Conservation (phyloP, 352 stramenopile species). For the Globisporangium barbulae region DNA sequence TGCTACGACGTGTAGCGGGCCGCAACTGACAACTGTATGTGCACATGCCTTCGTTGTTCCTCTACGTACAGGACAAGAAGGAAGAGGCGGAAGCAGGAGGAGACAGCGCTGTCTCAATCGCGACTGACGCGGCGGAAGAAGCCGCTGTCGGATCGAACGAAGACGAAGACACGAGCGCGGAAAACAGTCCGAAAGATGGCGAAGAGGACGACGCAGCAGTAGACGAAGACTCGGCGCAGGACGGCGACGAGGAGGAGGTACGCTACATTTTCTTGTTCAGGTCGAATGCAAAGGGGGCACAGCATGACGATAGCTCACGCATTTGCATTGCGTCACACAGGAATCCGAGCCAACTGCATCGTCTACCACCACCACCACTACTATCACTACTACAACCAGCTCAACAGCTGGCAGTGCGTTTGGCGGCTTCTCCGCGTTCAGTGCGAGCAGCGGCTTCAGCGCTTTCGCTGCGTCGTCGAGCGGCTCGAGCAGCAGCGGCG, state of each 20-base stretch:
- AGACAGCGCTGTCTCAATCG: not conserved
- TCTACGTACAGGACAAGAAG: conserved; percentile 10
- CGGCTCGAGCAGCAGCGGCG: conserved; percentile 26
- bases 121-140: not conserved
- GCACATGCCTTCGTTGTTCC: not conserved
- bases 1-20: conserved; percentile 27
- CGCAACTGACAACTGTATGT: not conserved
- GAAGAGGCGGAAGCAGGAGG: conserved; percentile 1
- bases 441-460: conserved; percentile 42
- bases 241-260: not conserved
- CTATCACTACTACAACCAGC: conserved; percentile 21
- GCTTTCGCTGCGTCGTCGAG: conserved; percentile 35
- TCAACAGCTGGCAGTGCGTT: conserved; percentile 31
- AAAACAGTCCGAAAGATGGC: conserved; percentile 17
- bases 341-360: not conserved
- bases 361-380: not conserved
- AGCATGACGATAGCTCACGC: not conserved
- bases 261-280: not conserved
- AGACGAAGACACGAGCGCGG: conserved; percentile 19
- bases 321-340: not conserved
- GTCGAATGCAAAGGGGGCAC: not conserved
- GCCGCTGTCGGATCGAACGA: conserved; percentile 8
- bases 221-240: not conserved
- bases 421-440: conserved; percentile 51
- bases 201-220: conserved; percentile 3